phyloP scores from a whole-genome alignment of 169 alveolate species.

The Plasmodium vivax region DNA sequence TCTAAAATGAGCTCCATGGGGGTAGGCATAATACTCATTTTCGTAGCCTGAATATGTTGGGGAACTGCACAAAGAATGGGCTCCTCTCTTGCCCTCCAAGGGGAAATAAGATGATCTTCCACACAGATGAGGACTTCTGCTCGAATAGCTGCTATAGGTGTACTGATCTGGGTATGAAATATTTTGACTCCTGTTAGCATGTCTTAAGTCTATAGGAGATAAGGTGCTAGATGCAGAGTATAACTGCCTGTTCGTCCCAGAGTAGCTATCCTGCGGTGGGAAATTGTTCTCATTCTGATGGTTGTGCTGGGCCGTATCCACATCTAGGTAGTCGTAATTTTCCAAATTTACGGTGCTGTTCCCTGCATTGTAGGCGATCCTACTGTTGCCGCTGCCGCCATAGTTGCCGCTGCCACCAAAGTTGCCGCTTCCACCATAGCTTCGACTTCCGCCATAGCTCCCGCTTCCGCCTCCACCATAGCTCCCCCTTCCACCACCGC shows the following conservation, averaged over 20 bases:
- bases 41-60: not conserved
- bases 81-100: not conserved
- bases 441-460: not conserved
- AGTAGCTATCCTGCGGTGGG: not conserved
- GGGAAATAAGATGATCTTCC: not conserved
- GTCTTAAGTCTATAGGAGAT: not conserved
- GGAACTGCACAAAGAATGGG: slow-evolving; percentile 8
- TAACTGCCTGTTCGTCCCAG: slow-evolving; percentile 1
- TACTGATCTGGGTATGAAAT: not conserved
- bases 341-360: not conserved
- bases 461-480: not conserved
- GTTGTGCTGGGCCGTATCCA: not conserved
- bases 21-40: slow-evolving; percentile 22
- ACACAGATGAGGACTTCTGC: not conserved
- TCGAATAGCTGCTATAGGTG: not conserved
- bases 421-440: not conserved
- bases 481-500: not conserved
- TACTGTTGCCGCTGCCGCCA: not conserved
- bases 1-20: not conserved
- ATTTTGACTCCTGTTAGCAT: not conserved
- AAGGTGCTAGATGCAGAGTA: slow-evolving; percentile 9
- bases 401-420: not conserved
- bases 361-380: not conserved
- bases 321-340: slow-evolving; percentile 15
- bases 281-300: not conserved